Percentiles rank a stretch among this genome's conserved stretches.
These are phyloP conservation scores for Barnettozyma vustinii DNA, from an alignment of 805 yeast species.

Conservation along the genomic window DNA sequence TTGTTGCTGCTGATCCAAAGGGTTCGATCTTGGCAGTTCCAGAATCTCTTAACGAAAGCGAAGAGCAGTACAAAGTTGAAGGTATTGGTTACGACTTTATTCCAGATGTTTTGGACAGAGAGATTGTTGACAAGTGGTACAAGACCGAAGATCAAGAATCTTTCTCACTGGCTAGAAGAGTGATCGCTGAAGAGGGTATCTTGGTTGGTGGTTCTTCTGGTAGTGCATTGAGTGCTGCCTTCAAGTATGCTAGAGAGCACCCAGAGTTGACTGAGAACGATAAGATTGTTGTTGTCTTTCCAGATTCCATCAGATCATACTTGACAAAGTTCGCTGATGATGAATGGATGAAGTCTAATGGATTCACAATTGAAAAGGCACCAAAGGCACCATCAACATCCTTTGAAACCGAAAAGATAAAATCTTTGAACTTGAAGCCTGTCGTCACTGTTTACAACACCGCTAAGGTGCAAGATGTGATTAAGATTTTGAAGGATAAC, in stretches of 20 bases:
- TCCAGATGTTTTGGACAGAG: slow-evolving; percentile 73
- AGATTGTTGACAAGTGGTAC: slow-evolving; percentile 69
- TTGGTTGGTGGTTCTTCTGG: slow-evolving; percentile 91
- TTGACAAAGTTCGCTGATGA: slow-evolving; percentile 85
- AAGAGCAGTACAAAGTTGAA: slow-evolving; percentile 69
- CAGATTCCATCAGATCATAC: slow-evolving; percentile 83
- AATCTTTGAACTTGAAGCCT: slow-evolving; percentile 69
- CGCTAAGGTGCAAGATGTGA: slow-evolving; percentile 58
- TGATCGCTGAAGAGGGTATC: slow-evolving; percentile 80
- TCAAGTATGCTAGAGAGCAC: slow-evolving; percentile 57
- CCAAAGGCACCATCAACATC: slow-evolving; percentile 37
- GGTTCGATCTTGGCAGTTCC: slow-evolving; percentile 85
- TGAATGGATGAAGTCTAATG: slow-evolving; percentile 82
- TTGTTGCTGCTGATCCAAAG: slow-evolving; percentile 80
- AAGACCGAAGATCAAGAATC: slow-evolving; percentile 82
- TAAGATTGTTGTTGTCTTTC: slow-evolving; percentile 73
- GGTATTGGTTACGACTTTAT: slow-evolving; percentile 89
- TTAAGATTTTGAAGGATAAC: slow-evolving; percentile 63
- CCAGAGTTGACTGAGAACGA: slow-evolving; percentile 65
- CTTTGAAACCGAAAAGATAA: slow-evolving; percentile 53
- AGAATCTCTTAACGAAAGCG: slow-evolving; percentile 56
- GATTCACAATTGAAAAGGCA: slow-evolving; percentile 53
- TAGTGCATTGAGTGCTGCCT: slow-evolving; percentile 73
- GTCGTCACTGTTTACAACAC: slow-evolving; percentile 65
- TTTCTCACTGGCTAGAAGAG: slow-evolving; percentile 73